Base-by-base conservation (phyloP, 495 filamentous ascomycete species). In the Xylaria acuta region DNA sequence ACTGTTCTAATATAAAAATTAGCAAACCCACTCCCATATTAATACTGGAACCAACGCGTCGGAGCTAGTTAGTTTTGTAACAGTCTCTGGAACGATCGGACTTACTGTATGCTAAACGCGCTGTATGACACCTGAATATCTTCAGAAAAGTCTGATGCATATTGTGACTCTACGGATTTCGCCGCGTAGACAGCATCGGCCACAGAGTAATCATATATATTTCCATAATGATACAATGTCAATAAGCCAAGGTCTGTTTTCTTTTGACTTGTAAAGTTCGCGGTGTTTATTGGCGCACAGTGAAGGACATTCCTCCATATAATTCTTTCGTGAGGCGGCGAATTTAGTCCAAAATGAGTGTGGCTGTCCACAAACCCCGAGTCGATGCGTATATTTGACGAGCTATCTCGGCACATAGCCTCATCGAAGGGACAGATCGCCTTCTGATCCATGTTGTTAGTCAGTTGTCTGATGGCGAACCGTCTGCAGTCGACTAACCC, bases 221-320 rank as follows among this genome's bases (percentile, higher is more conserved):
- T 36, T 14, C 64, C 64, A 18, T 67, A 38, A 16, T 67, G 20
- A n/a, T n/a, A n/a, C n/a, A n/a, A n/a, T n/a, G n/a, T n/a, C n/a
- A 51, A 67, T 3, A n/a, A 1, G 9, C 20, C 32, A 16, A 1
- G 8, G 30, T 40, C 54, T n/a, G n/a, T n/a, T n/a, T 1, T 20
- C 5, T 18, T 18, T 7, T 53, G 20, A 18, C 47, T 12, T 51
- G 47, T 54, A 30, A 27, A 63, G 20, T 34, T 47, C 1, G 49
- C 47, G 0, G 64, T 67, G 0, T 3, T 6, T n/a, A 67, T 18
- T 16, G 64, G 47, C 3, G 64, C 64, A n/a, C 64, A 56, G 4
- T 67, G 45, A 0, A 67, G n/a, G 0, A 40, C 34, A 5, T 67
- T 38, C 11, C 64, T 53, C 32, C 32, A 67, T 1, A 34, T 5